These are phyloP conservation scores for Albophoma yamanashiensis DNA, from an alignment of 2,329 filamentous ascomycete genomes.

Conservation along the genomic window DNA sequence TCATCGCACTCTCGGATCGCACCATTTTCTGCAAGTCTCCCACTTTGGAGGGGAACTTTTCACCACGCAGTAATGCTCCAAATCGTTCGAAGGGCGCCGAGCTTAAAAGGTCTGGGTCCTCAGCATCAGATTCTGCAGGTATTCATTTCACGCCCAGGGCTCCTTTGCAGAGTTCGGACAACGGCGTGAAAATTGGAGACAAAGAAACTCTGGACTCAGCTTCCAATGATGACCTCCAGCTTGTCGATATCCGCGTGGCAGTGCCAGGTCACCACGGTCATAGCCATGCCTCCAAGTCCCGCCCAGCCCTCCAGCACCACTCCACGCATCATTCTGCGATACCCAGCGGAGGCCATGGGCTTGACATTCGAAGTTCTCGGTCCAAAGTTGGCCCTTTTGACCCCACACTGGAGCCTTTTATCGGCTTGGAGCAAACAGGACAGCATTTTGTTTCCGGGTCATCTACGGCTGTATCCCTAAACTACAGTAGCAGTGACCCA, in stretches of 20 bases:
- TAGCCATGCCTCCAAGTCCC: constrained; percentile 13
- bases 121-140: neutral
- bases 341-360: neutral
- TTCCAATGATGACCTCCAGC: neutral
- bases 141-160: neutral
- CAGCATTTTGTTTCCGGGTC: constrained; percentile 2
- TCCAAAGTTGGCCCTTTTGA: constrained; percentile 11
- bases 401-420: neutral
- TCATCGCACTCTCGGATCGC: neutral
- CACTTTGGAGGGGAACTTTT: neutral
- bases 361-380: constrained; percentile 1
- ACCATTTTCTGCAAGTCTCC: neutral
- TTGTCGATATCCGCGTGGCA: neutral
- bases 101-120: neutral
- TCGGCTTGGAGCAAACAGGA: neutral
- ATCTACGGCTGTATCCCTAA: constrained; percentile 2
- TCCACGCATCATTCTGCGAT: constrained; percentile 3
- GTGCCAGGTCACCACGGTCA: constrained; percentile 9
- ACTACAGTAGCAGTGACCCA: neutral
- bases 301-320: constrained; percentile 11
- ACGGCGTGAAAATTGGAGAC: neutral
- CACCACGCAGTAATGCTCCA: neutral
- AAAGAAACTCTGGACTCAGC: neutral
- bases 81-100: constrained; percentile 6
- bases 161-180: neutral